These are phyloP conservation scores for Thielaviopsis euricoi DNA, from an alignment of 2,329 filamentous ascomycete genomes.

Conservation along the genomic window DNA sequence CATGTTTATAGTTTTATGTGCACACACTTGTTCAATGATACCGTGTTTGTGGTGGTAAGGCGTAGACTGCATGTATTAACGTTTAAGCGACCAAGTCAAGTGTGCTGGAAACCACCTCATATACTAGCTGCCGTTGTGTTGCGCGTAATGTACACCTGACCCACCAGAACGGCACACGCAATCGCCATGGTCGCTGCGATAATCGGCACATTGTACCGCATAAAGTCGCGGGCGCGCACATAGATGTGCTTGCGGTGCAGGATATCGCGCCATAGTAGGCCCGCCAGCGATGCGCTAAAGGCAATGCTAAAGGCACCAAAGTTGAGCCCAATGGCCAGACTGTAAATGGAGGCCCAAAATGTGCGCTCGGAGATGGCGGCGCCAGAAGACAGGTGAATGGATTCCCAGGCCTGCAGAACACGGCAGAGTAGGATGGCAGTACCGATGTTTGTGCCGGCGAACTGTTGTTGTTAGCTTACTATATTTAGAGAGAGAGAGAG, in stretches of 20 bases:
- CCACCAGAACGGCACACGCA: constrained; percentile 43
- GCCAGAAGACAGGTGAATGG: constrained; percentile 33
- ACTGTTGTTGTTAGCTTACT: constrained; percentile 26
- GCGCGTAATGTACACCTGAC: constrained; percentile 40
- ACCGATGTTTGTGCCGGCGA: constrained; percentile 62
- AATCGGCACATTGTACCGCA: constrained; percentile 51
- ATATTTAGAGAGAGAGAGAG: too few species aligned
- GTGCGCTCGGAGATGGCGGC: constrained; percentile 42
- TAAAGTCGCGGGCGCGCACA: constrained; percentile 48
- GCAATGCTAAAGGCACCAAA: constrained; percentile 59
- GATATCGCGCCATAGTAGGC: constrained; percentile 58
- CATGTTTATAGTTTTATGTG: not conserved
- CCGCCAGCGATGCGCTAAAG: constrained; percentile 56
- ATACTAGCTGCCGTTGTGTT: not conserved
- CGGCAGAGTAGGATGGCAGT: constrained; percentile 58
- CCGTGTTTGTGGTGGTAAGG: not conserved
- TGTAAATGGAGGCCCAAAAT: constrained; percentile 60
- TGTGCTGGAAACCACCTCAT: not conserved
- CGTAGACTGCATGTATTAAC: too few species aligned
- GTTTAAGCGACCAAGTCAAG: too few species aligned
- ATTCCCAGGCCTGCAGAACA: constrained; percentile 51
- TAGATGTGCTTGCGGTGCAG: constrained; percentile 50
- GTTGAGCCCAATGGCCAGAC: constrained; percentile 60
- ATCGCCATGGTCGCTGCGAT: constrained; percentile 53
- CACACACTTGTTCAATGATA: not conserved